Evolutionary conservation across 805 yeast genomes (phyloP), one percentile per base, ranked within the genome.

Genomic region (Blastobotrys robertii): DNA sequence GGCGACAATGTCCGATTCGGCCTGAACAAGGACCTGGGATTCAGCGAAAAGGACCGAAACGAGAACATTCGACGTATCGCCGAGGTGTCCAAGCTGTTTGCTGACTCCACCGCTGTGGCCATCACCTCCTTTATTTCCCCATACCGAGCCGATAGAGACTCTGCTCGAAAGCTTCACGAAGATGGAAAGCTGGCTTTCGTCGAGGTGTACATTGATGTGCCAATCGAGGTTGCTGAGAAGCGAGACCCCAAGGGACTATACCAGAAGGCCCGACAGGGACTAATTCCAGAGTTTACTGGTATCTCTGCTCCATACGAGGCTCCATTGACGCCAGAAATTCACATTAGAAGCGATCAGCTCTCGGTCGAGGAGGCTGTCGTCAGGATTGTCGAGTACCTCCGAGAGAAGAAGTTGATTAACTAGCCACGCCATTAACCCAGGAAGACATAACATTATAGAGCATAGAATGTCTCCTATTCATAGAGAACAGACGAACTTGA

Each of bases 201-300:
- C 43, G 97, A 88, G 68, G 94, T 90, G 7, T 87, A 68, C 53
- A 90, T 88, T 31, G 95, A 88, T 62, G 97, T 87, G 37, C 97
- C 97, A 30, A 72, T 90, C 41, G 87, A 81, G 57, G 86, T 90
- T 49, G 97, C 97, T 40, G 97, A 90, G 70, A 75, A 85, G 64
- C 84, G 97, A 68, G 97, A 90, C 64, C 97, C 97, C 50, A 90
- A 90, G 70, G 97, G 97, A 9, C 70, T 90, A 52, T 90, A 90
- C 71, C 87, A 87, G 67, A 90, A 90, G 73, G 97, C 97, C 12
- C 79, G 97, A 64, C 92, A 87, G 58, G 97, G 97, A 30, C 68
- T 82, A 48, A 88, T 88, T 63, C 84, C 84, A 66, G 95, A 88
- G 59, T 88, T 88, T 68, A 88, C 97, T 11, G 97, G 97, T 44